Evolutionary conservation across 139 green algal species (phyloP), one percentile per base, ranked within the genome.

Genomic region (Marvania coccoides): DNA sequence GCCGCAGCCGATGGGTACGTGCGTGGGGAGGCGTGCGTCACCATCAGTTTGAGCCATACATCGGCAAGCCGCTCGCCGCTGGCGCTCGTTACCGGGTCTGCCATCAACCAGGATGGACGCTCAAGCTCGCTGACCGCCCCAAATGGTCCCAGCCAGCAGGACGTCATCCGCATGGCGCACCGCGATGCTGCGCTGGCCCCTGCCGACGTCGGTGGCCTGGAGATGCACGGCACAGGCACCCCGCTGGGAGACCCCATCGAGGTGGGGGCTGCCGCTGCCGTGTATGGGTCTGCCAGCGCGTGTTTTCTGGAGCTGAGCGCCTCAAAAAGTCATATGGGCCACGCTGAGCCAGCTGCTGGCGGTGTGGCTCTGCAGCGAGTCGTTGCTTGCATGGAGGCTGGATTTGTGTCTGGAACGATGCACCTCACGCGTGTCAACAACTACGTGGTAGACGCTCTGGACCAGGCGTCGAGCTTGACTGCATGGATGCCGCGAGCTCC

Each of bases 31-130:
- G 88, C 81, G 1, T 76, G 79, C 0, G 76, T 81, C 1, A 76
- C 73, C n/a, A 39, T 76, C 29, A 58, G 77, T 3, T 71, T 65
- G 51, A 73, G 55, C 23, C 37, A 8, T 10, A 24, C 36, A 30
- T 38, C 28, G 24, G 40, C 37, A 39, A n/a, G 9, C 47, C 8
- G 7, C 7, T 2, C 34, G 54, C 15, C 4, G 45, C 51, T 4
- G 7, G 82, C 79, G 6, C 3, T 90, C 0, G 37, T 94, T 23
- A 10, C 45, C 2, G 85, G 80, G 4, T 78, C 68, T 10, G 74
- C 75, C 1, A 82, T 95, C 26, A 95, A 95, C 70, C 90, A 97
- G 72, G 91, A 97, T 59, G 91, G 91, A 1, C 75, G 89, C 26
- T 92, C 82, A 67, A 91, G 80, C 73, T 74, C 66, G 38, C 76